Conservation (phyloP, 2,329 filamentous ascomycete species). For the Aspergillus tanneri region DNA sequence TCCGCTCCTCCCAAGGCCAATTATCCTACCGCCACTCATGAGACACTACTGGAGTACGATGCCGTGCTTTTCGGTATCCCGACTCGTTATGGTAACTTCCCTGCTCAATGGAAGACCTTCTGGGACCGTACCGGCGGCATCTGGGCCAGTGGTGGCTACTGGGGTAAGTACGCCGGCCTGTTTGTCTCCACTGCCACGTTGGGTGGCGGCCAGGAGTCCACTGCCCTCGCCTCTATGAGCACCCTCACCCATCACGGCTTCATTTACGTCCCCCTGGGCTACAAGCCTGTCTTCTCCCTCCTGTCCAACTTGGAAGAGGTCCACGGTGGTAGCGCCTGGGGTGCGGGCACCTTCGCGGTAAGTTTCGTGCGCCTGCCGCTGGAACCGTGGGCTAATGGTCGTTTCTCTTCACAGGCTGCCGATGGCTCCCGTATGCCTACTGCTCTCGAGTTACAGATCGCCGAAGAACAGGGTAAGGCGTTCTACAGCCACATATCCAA, state of each 20-base stretch:
- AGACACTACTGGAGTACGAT: constrained; percentile 72
- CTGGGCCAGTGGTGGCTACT: constrained; percentile 74
- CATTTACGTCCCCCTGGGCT: constrained; percentile 93
- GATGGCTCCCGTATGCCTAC: constrained; percentile 84
- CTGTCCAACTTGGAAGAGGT: constrained; percentile 73
- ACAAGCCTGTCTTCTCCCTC: constrained; percentile 72
- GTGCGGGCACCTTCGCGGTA: constrained; percentile 84
- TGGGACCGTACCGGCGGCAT: constrained; percentile 88
- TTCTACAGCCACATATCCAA: constrained; percentile 79
- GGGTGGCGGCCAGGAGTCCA: constrained; percentile 92
- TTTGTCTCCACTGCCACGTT: constrained; percentile 84
- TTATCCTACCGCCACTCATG: constrained; percentile 63
- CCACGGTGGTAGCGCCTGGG: constrained; percentile 87
- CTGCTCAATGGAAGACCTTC: constrained; percentile 82
- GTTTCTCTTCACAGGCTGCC: constrained; percentile 41
- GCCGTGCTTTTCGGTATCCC: constrained; percentile 91
- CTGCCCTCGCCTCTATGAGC: constrained; percentile 74
- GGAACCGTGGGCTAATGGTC: background rate
- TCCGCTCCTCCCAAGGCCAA: constrained; percentile 74
- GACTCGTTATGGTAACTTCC: constrained; percentile 96
- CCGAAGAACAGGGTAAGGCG: constrained; percentile 75
- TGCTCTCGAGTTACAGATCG: constrained; percentile 72
- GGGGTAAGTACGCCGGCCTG: constrained; percentile 85
- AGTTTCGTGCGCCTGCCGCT: constrained; percentile 21
- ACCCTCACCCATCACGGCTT: constrained; percentile 92